Evolutionary conservation across 257 asterid genomes (phyloP).

Genomic region (Craterostigma plantagineum): DNA sequence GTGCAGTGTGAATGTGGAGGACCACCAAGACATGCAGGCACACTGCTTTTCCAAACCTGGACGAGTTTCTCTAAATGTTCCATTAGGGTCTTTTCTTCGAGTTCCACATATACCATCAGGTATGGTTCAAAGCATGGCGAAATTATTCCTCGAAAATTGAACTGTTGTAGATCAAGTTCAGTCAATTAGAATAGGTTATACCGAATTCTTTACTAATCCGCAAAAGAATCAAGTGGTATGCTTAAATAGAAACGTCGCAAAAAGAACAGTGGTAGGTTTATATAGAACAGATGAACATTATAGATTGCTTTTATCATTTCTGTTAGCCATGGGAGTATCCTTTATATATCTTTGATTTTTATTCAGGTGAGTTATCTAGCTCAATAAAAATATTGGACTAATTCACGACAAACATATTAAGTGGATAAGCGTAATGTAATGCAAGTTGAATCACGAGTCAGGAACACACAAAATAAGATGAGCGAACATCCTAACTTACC

Average conservation of each 20-base stretch:
- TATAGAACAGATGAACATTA: no score
- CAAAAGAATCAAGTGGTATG: no score
- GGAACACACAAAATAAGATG: conserved; percentile 14
- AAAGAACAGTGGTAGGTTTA: no score
- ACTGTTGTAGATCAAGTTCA: conserved; percentile 38
- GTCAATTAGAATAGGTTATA: conserved; percentile 9
- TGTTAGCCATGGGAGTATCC: no score
- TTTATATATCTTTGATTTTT: no score
- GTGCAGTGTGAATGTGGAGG: conserved; percentile 5
- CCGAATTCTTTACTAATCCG: background rate
- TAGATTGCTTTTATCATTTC: no score
- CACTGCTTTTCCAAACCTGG: conserved; percentile 37
- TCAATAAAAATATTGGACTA: no score
- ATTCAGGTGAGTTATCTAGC: no score
- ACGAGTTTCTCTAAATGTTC: conserved; percentile 91
- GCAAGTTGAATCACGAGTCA: background rate
- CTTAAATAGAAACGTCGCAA: no score
- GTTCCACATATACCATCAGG: conserved; percentile 76
- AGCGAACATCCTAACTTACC: conserved; percentile 17
- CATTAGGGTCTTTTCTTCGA: conserved; percentile 96
- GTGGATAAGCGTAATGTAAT: background rate
- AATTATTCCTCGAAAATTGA: conserved; percentile 89
- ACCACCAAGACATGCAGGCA: conserved; percentile 3
- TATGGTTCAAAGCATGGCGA: conserved; percentile 97
- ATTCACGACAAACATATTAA: no score